phyloP scores from a whole-genome alignment of 176 grass and related monocot species.

The Ampelocalamus luodianensis region DNA sequence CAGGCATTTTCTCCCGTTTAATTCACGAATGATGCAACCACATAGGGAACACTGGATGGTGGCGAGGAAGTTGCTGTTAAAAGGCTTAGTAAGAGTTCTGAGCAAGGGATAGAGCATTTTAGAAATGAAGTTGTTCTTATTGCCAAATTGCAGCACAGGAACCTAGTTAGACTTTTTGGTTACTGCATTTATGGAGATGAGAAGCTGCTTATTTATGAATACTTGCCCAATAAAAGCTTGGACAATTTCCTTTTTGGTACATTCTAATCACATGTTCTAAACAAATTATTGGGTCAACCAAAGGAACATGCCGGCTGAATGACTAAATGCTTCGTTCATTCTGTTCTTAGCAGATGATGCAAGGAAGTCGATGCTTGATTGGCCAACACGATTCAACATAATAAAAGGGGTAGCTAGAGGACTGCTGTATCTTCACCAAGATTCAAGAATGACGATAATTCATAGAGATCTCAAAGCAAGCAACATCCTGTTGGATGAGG shows the following conservation, averaged over 20 bases:
- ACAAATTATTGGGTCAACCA: no score
- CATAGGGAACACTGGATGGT: slow-evolving; percentile 46
- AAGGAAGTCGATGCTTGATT: slow-evolving; percentile 44
- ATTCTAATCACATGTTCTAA: not conserved
- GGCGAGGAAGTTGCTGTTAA: slow-evolving; percentile 67
- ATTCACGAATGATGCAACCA: not conserved
- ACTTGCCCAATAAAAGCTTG: slow-evolving; percentile 66
- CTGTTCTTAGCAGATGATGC: slow-evolving; percentile 29
- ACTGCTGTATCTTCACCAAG: no score
- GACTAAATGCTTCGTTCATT: no score
- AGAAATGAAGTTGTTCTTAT: slow-evolving; percentile 71
- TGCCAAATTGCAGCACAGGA: slow-evolving; percentile 66
- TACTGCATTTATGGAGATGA: slow-evolving; percentile 60
- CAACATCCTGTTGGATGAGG: slow-evolving; percentile 52
- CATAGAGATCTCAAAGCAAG: slow-evolving; percentile 29
- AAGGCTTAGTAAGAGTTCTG: slow-evolving; percentile 51
- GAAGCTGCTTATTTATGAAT: slow-evolving; percentile 67
- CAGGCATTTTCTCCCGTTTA: not conserved
- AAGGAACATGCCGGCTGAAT: no score
- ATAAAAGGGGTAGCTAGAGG: slow-evolving; percentile 52
- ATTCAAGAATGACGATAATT: no score
- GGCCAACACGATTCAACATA: slow-evolving; percentile 49
- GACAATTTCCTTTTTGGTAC: slow-evolving; percentile 60
- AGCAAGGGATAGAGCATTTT: slow-evolving; percentile 54
- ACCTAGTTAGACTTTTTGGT: slow-evolving; percentile 62